Percentiles rank a stretch among this genome's conserved stretches.
Evolutionary conservation across 2,329 filamentous ascomycete genomes (phyloP).

Genomic region (Fusarium siculi): DNA sequence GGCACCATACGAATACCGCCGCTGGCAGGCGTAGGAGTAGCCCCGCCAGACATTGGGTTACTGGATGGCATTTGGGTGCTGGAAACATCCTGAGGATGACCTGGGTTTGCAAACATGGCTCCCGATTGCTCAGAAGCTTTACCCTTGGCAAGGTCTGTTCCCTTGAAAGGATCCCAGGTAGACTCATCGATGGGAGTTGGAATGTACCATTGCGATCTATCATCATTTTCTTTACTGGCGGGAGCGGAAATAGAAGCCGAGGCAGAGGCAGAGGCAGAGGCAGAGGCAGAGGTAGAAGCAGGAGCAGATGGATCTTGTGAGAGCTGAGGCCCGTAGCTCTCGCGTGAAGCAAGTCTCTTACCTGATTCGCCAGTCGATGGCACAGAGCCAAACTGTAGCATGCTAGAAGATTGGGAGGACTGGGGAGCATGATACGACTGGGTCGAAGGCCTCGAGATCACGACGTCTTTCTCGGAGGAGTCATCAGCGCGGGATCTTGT

Average conservation of each 20-base stretch:
- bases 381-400: constrained; percentile 32
- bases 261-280: not conserved
- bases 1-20: constrained; percentile 41
- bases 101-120: constrained; percentile 6
- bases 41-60: constrained; percentile 20
- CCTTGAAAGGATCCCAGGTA: constrained; percentile 40
- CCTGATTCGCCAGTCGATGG: constrained; percentile 35
- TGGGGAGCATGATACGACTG: constrained; percentile 35
- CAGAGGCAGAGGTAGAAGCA: not conserved
- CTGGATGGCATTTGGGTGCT: constrained; percentile 6
- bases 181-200: constrained; percentile 34
- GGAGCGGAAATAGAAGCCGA: not conserved
- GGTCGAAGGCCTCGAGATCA: constrained; percentile 27
- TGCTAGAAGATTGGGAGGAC: constrained; percentile 39
- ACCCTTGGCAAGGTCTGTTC: constrained; percentile 21
- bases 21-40: constrained; percentile 22
- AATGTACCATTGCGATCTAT: constrained; percentile 37
- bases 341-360: constrained; percentile 37
- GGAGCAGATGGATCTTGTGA: constrained; percentile 14
- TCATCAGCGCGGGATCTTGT: constrained; percentile 46
- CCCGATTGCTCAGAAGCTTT: constrained; percentile 22
- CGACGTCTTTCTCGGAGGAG: constrained; percentile 33
- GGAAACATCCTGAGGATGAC: constrained; percentile 1
- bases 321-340: constrained; percentile 20
- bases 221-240: constrained; percentile 30